These are phyloP conservation scores for Staphylotrichum tortipilum DNA, from an alignment of 495 filamentous ascomycete genomes.

Conservation along the genomic window DNA sequence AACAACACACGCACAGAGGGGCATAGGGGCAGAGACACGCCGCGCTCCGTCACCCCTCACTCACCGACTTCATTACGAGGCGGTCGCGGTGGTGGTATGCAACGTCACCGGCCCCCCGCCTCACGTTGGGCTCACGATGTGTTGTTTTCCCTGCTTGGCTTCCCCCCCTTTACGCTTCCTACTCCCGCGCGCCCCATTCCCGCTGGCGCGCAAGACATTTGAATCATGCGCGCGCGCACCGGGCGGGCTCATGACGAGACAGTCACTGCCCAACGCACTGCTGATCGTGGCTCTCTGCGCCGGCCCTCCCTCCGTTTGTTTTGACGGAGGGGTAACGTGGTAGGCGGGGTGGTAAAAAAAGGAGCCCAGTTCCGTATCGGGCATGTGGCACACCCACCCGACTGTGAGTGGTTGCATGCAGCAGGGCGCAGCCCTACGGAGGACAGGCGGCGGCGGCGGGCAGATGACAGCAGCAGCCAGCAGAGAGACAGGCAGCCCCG, in stretches of 20 bases:
- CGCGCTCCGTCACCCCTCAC: background rate
- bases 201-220: no score
- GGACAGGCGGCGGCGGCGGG: no score
- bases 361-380: background rate
- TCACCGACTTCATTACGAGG: background rate
- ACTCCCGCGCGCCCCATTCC: no score
- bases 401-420: conserved; percentile 2
- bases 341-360: background rate
- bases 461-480: no score
- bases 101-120: conserved; percentile 7
- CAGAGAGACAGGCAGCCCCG: no score
- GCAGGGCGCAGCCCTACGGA: conserved; percentile 4
- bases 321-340: no score
- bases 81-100: background rate
- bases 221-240: no score
- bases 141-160: background rate
- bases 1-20: no score
- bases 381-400: background rate
- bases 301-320: background rate
- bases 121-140: background rate
- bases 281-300: no score
- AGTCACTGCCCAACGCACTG: no score
- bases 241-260: no score
- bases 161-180: background rate
- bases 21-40: no score